phyloP scores from a whole-genome alignment of 352 stramenopile genomes.

The Phytophthora vignae region DNA sequence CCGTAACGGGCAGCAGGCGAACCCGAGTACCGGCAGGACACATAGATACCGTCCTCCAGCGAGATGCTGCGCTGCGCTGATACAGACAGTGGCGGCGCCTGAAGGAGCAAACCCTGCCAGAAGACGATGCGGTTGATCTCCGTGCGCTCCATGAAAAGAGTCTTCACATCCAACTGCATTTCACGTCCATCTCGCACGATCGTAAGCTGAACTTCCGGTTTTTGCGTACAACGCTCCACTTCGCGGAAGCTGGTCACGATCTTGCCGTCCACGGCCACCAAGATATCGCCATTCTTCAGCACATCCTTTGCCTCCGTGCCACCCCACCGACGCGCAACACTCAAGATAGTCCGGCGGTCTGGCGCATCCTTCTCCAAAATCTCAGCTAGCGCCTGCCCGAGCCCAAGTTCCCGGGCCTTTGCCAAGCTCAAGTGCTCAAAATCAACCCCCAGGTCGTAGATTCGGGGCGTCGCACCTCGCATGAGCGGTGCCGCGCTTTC shows the following conservation, averaged over 20 bases:
- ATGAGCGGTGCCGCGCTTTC: slow-evolving; percentile 83
- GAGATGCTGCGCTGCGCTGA: slow-evolving; percentile 86
- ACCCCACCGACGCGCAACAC: slow-evolving; percentile 77
- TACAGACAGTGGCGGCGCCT: slow-evolving; percentile 89
- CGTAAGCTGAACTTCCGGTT: slow-evolving; percentile 80
- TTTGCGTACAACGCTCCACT: slow-evolving; percentile 85
- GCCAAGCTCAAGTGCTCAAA: slow-evolving; percentile 91
- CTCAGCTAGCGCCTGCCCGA: slow-evolving; percentile 82
- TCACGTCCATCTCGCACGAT: slow-evolving; percentile 87
- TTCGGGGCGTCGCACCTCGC: slow-evolving; percentile 66
- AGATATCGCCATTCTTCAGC: slow-evolving; percentile 87
- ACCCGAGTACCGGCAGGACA: slow-evolving; percentile 89
- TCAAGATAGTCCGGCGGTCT: slow-evolving; percentile 83
- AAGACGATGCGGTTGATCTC: slow-evolving; percentile 93
- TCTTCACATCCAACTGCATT: slow-evolving; percentile 76
- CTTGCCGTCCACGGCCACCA: slow-evolving; percentile 86
- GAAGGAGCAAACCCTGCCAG: slow-evolving; percentile 91
- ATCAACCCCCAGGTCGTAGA: slow-evolving; percentile 87
- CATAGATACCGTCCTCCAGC: slow-evolving; percentile 86
- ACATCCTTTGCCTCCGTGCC: slow-evolving; percentile 71
- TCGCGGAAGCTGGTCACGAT: slow-evolving; percentile 89
- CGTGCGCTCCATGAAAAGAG: slow-evolving; percentile 80
- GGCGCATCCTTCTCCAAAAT: slow-evolving; percentile 76
- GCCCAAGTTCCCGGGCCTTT: slow-evolving; percentile 88
- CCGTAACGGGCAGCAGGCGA: slow-evolving; percentile 91